phyloP scores from a whole-genome alignment of 306 rosid species.

The Vigna unguiculata region DNA sequence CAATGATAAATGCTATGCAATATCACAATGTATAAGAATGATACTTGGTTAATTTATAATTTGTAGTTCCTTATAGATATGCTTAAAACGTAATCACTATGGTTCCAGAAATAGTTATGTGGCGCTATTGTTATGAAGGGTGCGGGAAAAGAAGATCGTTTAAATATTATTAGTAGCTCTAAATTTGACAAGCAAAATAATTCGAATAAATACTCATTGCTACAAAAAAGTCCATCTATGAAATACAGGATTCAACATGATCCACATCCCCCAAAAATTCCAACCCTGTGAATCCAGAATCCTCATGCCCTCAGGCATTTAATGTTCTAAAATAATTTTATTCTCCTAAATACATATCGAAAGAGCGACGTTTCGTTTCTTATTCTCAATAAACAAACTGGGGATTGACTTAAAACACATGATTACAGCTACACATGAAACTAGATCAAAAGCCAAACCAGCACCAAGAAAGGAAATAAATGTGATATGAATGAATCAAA shows the following conservation, averaged over 20 bases:
- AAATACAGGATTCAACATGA: conserved; percentile 25
- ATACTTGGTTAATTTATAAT: too few relatives aligned
- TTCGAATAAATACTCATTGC: conserved; percentile 32
- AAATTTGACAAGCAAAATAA: conserved; percentile 28
- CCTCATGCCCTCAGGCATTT: conserved; percentile 43
- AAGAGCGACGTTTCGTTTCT: conserved; percentile 49
- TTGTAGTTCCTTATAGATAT: too few relatives aligned
- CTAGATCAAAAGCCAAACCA: conserved; percentile 51
- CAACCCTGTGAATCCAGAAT: conserved; percentile 38
- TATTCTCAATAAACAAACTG: conserved; percentile 50
- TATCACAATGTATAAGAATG: too few relatives aligned
- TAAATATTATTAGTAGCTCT: background rate
- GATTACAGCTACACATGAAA: conserved; percentile 53
- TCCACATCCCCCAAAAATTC: conserved; percentile 24
- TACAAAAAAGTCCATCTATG: conserved; percentile 39
- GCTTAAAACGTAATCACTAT: too few relatives aligned
- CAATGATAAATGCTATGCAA: too few relatives aligned
- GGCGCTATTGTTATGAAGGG: too few relatives aligned
- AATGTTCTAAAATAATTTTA: conserved; percentile 46
- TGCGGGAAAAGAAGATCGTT: too few relatives aligned
- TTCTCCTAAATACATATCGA: conserved; percentile 54
- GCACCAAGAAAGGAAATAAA: conserved; percentile 50
- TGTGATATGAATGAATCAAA: conserved; percentile 51
- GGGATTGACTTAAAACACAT: conserved; percentile 44
- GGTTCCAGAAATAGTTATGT: too few relatives aligned